These are phyloP conservation scores for Stemphylium lycopersici DNA, from an alignment of 2,329 filamentous ascomycete species.

Conservation along the genomic window DNA sequence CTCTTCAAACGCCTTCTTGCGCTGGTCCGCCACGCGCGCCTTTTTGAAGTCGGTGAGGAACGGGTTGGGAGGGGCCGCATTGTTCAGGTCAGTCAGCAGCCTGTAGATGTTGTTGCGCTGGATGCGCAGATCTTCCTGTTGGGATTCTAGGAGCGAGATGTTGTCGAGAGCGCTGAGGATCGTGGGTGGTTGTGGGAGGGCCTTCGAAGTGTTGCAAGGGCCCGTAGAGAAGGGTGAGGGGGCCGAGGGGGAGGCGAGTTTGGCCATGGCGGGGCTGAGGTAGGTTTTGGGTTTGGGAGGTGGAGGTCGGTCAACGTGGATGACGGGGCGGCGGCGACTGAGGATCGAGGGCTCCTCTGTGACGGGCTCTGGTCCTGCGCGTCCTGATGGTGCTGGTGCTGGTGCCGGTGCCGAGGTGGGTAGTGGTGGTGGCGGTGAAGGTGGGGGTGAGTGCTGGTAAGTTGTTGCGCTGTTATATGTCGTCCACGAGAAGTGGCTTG, in stretches of 20 bases:
- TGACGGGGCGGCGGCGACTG: constrained; percentile 41
- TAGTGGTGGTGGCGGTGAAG: constrained; percentile 49
- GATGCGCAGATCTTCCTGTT: constrained; percentile 47
- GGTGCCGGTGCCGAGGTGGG: constrained; percentile 25
- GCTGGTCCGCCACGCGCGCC: constrained; percentile 41
- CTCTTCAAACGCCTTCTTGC: constrained; percentile 45
- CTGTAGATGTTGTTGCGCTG: constrained; percentile 47
- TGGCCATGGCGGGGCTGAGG: constrained; percentile 34
- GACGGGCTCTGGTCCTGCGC: too few species aligned
- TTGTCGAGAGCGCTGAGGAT: constrained; percentile 44
- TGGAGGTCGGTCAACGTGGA: constrained; percentile 30
- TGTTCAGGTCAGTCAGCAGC: constrained; percentile 44
- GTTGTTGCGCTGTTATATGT: constrained; percentile 47
- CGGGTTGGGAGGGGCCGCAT: constrained; percentile 46
- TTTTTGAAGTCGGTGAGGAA: constrained; percentile 46
- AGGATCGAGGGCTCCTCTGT: constrained; percentile 29
- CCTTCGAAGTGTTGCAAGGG: constrained; percentile 41
- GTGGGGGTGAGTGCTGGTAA: constrained; percentile 51
- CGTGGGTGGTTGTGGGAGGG: constrained; percentile 47
- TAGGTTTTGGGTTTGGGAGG: constrained; percentile 11
- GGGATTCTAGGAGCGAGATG: constrained; percentile 46
- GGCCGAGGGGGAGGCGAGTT: constrained; percentile 16
- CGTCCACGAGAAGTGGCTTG: constrained; percentile 41
- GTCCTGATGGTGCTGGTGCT: constrained; percentile 1
- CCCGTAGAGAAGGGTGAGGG: constrained; percentile 30